Evolutionary conservation across 306 rosid species (phyloP), one percentile per base, ranked within the genome.

Genomic region (Begonia loranthoides): DNA sequence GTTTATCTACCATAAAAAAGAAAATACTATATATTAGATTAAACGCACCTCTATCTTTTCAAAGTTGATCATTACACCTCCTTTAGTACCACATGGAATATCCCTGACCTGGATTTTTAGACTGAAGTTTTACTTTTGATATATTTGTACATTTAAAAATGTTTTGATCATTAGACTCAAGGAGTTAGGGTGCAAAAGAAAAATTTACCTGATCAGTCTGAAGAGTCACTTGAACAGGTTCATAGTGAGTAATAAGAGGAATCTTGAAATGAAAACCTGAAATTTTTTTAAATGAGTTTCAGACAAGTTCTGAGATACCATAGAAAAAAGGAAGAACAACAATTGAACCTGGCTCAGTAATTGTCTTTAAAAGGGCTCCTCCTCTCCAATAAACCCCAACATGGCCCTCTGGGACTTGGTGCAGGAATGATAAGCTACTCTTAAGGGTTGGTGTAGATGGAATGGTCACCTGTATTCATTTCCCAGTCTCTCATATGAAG

Each of bases 341-440:
- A 22, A 47, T 45, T 6, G 13, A 41, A 90, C 97, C 95, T 76
- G 97, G 97, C 53, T 78, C 73, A 4, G 97, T 76, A 53, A 85
- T 78, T 12, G 70, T 68, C 28, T 82, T 72, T 59, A 90, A 54
- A 74, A 90, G 97, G 51, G 97, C 95, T 41, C 97, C 97, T 58
- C 97, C 95, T 69, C 80, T 78, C 97, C 97, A 90, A 63, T 90
- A 90, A 49, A 69, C 97, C 40, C 97, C 95, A 6, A 85, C 97
- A 62, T 90, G 94, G 33, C 97, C 97, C 73, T 90, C 97, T 0
- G 94, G 97, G 49, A 90, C 95, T 82, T 90, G 97, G 76, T 90
- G 97, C 69, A 90, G 34, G 65, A 85, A 40, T 22, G 95, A 59
- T 17, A 85, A 40, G 54, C 67, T 46, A 66, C 59, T 74, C 63